These are phyloP conservation scores for Hypoxylon sp. DNA, from an alignment of 2,329 filamentous ascomycete species.

Conservation along the genomic window DNA sequence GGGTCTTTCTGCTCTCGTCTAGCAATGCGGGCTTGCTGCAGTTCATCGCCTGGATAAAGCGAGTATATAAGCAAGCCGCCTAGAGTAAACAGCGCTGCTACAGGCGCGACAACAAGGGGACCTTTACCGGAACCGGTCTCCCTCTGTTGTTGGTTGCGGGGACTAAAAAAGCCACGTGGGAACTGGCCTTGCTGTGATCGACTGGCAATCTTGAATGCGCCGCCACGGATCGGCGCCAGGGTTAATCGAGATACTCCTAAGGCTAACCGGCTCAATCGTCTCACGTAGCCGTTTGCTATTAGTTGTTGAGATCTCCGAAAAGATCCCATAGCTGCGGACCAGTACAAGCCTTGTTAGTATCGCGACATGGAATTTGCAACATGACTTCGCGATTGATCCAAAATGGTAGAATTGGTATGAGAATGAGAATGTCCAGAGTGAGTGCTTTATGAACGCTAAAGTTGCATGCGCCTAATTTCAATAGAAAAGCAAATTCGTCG, in stretches of 20 bases:
- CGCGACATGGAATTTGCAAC: slow-evolving; percentile 23
- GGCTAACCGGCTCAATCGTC: slow-evolving; percentile 32
- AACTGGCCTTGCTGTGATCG: slow-evolving; percentile 43
- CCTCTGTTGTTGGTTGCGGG: slow-evolving; percentile 38
- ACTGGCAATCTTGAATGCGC: slow-evolving; percentile 22
- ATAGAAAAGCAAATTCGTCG: slow-evolving; percentile 16
- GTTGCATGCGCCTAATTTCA: slow-evolving; percentile 9
- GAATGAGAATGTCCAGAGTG: slow-evolving; percentile 2
- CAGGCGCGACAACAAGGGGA: slow-evolving; percentile 50
- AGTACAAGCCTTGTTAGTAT: slow-evolving; percentile 33
- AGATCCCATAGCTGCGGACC: slow-evolving; percentile 41
- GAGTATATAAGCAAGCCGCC: slow-evolving; percentile 58
- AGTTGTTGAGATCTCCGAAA: slow-evolving; percentile 39
- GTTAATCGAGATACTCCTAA: slow-evolving; percentile 32
- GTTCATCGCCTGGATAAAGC: slow-evolving; percentile 58
- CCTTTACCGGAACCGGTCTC: slow-evolving; percentile 49
- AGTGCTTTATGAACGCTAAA: slow-evolving; percentile 1
- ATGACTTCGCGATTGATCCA: slow-evolving; percentile 38
- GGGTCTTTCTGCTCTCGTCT: slow-evolving; percentile 32
- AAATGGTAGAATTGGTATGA: slow-evolving; percentile 9
- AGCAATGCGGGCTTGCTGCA: slow-evolving; percentile 47
- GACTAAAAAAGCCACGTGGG: slow-evolving; percentile 50
- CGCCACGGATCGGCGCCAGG: slow-evolving; percentile 35
- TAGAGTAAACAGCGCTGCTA: slow-evolving; percentile 53
- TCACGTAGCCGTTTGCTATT: slow-evolving; percentile 32